Conservation (phyloP, 1,139 yeast species). For the Taphrina flavorubra region DNA sequence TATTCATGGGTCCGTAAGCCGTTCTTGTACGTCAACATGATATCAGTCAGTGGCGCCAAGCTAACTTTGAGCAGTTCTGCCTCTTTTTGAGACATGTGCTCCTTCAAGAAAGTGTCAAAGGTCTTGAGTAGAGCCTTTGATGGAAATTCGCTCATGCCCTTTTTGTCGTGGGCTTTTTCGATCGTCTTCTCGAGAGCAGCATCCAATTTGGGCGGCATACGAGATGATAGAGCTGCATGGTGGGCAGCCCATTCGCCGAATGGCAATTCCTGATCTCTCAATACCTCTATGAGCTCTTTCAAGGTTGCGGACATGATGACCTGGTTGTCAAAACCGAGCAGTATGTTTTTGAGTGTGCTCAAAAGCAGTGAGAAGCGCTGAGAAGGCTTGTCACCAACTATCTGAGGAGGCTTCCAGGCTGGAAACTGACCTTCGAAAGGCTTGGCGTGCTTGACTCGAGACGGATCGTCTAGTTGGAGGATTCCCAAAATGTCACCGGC, state of each 20-base stretch:
- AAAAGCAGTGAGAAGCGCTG: constrained; percentile 70
- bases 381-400: constrained; percentile 82
- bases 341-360: constrained; percentile 71
- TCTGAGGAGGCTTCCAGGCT: constrained; percentile 78
- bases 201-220: constrained; percentile 81
- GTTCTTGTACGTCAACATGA: constrained; percentile 71
- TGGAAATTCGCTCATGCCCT: constrained; percentile 76
- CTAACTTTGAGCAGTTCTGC: constrained; percentile 60
- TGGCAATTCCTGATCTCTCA: constrained; percentile 82
- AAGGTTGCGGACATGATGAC: constrained; percentile 86
- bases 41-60: constrained; percentile 72
- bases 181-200: constrained; percentile 67
- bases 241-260: constrained; percentile 89
- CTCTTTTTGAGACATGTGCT: constrained; percentile 58
- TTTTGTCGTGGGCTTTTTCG: constrained; percentile 63
- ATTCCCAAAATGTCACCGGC: constrained; percentile 98
- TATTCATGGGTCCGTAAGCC: constrained; percentile 88
- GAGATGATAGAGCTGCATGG: constrained; percentile 87
- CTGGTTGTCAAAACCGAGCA: constrained; percentile 92
- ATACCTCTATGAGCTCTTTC: constrained; percentile 69
- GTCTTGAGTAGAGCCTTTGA: constrained; percentile 76
- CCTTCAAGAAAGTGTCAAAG: constrained; percentile 59
- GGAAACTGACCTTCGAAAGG: constrained; percentile 96
- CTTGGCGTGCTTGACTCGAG: constrained; percentile 93
- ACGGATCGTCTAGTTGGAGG: constrained; percentile 91